phyloP scores from a whole-genome alignment of 306 rosid genomes.

The Geum urbanum region DNA sequence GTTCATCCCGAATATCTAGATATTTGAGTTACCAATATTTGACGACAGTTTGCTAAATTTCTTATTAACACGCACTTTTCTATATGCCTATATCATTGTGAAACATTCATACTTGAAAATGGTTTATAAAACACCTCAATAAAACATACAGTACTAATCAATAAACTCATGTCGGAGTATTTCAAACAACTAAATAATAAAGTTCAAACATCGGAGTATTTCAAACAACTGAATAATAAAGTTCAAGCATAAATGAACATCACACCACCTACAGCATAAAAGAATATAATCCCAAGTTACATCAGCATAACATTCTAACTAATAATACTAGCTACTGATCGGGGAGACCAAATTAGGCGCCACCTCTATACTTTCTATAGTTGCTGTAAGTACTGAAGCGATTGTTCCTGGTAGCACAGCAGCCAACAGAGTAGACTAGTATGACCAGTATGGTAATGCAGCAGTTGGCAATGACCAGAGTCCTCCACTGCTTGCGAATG shows the following conservation, averaged over 20 bases:
- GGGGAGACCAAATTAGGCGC: slow-evolving; percentile 25
- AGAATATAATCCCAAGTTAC: not conserved
- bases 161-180: not conserved
- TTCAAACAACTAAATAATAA: not conserved
- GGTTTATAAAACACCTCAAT: too few species aligned
- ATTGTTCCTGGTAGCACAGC: slow-evolving; percentile 66
- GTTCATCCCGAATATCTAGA: too few species aligned
- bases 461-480: slow-evolving; percentile 48
- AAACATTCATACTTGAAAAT: too few species aligned
- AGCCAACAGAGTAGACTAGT: slow-evolving; percentile 57
- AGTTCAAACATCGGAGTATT: not conserved
- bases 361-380: slow-evolving; percentile 17
- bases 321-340: not conserved
- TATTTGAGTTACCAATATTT: too few species aligned
- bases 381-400: slow-evolving; percentile 9
- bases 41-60: too few species aligned
- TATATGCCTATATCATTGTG: too few species aligned
- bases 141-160: not conserved
- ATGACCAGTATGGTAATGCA: slow-evolving; percentile 32
- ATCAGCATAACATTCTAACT: not conserved
- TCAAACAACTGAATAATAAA: not conserved
- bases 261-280: not conserved
- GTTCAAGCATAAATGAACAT: not conserved
- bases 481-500: slow-evolving; percentile 60
- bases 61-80: too few species aligned